A percentile compares a stretch with the other conserved stretches of the same genome.
These are phyloP conservation scores for Blastocystis sp. DNA, from an alignment of 352 stramenopile species.

Conservation along the genomic window DNA sequence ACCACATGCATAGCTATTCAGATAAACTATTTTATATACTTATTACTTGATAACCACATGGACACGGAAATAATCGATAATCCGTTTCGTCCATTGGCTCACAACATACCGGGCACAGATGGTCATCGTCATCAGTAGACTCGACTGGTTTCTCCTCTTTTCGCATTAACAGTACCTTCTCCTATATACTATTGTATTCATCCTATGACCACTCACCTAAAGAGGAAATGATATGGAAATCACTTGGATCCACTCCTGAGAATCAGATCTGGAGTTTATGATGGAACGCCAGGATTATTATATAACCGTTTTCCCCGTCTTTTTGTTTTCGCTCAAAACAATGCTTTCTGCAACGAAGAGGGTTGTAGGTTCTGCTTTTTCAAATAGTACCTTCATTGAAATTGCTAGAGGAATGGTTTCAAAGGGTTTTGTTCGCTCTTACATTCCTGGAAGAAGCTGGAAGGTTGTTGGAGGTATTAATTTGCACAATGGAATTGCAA, in stretches of 20 bases:
- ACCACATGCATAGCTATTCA: conserved; percentile 88
- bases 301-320: conserved; percentile 50
- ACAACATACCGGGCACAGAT: conserved; percentile 94
- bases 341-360: conserved; percentile 49
- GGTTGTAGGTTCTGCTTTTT: neutral
- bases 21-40: neutral
- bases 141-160: neutral
- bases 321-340: neutral
- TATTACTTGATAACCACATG: conserved; percentile 93
- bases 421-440: neutral
- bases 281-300: neutral
- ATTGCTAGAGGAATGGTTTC: neutral
- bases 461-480: neutral
- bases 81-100: conserved; percentile 96
- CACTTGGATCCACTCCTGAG: no score
- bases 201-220: no score
- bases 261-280: no score
- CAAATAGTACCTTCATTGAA: neutral
- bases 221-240: no score
- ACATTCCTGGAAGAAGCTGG: conserved; percentile 34
- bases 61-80: conserved; percentile 89
- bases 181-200: no score
- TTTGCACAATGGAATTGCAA: neutral
- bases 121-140: conserved; percentile 75
- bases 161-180: neutral